Evolutionary conservation across 2,329 filamentous ascomycete species (phyloP), one percentile per base, ranked within the genome.

Genomic region (Aspergillus sergii): DNA sequence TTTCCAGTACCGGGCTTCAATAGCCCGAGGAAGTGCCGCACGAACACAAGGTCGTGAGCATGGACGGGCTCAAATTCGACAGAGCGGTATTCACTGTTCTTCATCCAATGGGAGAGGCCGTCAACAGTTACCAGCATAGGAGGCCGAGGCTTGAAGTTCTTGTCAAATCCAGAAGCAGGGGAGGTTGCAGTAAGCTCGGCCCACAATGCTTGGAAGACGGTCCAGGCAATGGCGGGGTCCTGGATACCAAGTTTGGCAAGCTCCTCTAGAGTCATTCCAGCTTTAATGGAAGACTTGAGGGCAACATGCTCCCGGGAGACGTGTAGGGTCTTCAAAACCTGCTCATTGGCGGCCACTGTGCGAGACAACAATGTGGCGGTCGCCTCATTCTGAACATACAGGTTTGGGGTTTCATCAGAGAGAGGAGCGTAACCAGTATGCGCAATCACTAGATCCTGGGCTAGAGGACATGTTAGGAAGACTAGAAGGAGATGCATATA

Each of bases 171-270:
- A 23, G 75, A 64, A 4, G 83, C 71, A 64, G 82, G 48, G 67
- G 79, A 65, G 1, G 83, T 83, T 16, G 81, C 79, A 4, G 83
- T 86, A 56, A 98, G 87, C 79, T 98, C 94, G 34, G 84, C 79
- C 92, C 92, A 95, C 57, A 97, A 83, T 12, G 92, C 90, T 68
- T 88, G 82, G 81, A 96, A 94, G 59, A 94, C 87, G 11, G 89
- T 84, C 91, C 91, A 96, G 48, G 94, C 89, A 67, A 89, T 81
- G 64, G 95, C 92, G 39, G 89, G 83, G 71, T 96, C 92, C 72
- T 88, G 87, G 68, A 89, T 88, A 54, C 89, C 90, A 64, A 89
- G 76, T 56, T 86, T 86, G 71, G 88, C 86, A 60, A 97, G 85
- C 58, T 89, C 85, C 66, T 86, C 83, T 28, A 97, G 86, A 7